Evolutionary conservation across 768 basidiomycete species (phyloP), one percentile per base, ranked within the genome.

Genomic region (Lyophyllum decastes): DNA sequence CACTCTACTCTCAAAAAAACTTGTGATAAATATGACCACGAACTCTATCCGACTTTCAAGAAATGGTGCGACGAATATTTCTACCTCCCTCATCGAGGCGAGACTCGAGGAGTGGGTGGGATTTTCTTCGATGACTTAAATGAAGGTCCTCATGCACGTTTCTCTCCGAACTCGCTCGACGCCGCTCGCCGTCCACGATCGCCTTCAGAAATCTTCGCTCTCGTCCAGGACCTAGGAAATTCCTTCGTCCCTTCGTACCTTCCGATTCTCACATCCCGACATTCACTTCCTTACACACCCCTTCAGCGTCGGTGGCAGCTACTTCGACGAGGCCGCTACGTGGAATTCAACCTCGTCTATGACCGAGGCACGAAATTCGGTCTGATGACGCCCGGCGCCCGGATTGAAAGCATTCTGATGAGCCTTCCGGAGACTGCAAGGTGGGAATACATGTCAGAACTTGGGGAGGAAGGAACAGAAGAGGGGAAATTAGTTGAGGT

Each of bases 41-140:
- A 76, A 25, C 78, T 96, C 52, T 92, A 93, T 76, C 80, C 83
- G 2, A 76, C 79, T 2, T 94, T 95, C 82, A 98, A 98, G 71
- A 82, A 83, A 62, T 98, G 95, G 94, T 98, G 96, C 76, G 97
- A 98, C 73, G 89, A 95, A 70, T 99, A 99, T 76, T 99, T 99
- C 73, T 89, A 81, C 72, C 90, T 98, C 67, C 82, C 91, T 17
- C 97, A 98, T 71, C 86, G 97, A 11, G 69, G 74, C 27, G 97
- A 98, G 75, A 74, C 85, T 2, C 84, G 97, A 44, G 97, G 97
- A 4, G 74, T 99, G 49, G 97, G 97, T 30, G 97, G 97, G 0
- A 77, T 99, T 54, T 98, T 98, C 79, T 96, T 98, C 68, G 97
- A 98, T 70, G 97, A 99, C 70, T 84, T 98, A 55, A 85, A 81